These are phyloP conservation scores for Aureobasidium sp. DNA, from an alignment of 2,329 filamentous ascomycete species.

Conservation along the genomic window DNA sequence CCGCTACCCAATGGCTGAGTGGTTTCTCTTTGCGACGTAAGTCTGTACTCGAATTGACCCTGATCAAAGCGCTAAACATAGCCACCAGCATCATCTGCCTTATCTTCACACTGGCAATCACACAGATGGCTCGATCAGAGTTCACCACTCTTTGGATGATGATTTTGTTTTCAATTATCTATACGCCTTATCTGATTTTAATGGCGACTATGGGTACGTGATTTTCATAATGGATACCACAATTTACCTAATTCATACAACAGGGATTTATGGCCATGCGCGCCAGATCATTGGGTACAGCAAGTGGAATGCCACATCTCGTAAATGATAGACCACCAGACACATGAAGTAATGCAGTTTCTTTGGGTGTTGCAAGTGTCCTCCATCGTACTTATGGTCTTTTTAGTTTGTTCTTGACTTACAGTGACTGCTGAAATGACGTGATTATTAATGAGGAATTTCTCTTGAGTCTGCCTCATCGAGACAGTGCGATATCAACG, in stretches of 20 bases:
- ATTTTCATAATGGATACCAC: background rate
- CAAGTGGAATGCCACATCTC: conserved; percentile 43
- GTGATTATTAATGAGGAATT: no score
- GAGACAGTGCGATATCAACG: no score
- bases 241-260: background rate
- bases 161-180: conserved; percentile 36
- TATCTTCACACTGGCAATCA: conserved; percentile 41
- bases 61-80: conserved; percentile 22
- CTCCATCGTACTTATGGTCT: no score
- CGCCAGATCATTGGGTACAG: conserved; percentile 40
- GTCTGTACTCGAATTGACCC: conserved; percentile 15
- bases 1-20: conserved; percentile 41
- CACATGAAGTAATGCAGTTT: no score
- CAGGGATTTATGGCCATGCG: conserved; percentile 37
- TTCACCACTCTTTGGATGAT: conserved; percentile 38
- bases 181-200: conserved; percentile 39
- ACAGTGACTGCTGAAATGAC: no score
- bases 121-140: conserved; percentile 39
- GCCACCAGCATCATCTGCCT: conserved; percentile 32
- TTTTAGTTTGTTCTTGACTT: no score
- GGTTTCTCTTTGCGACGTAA: conserved; percentile 31
- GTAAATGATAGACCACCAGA: conserved; percentile 19
- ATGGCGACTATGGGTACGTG: conserved; percentile 36
- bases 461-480: no score
- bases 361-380: no score